Conservation (phyloP, 352 stramenopile genomes). For the Pythium oligandrum region DNA sequence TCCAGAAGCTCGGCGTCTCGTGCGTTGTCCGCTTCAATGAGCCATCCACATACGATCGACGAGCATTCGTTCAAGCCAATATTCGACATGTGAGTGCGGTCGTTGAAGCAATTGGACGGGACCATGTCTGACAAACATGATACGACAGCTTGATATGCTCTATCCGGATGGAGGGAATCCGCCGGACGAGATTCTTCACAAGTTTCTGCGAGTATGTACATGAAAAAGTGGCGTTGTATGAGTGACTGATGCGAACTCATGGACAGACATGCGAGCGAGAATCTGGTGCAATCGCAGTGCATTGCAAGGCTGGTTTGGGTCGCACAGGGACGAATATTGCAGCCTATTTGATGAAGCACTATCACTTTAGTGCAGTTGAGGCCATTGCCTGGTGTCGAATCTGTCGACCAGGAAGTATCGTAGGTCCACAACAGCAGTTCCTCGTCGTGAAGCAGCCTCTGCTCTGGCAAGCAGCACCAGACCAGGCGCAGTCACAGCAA, state of each 20-base stretch:
- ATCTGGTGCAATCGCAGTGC: conserved; percentile 89
- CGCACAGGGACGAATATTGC: conserved; percentile 95
- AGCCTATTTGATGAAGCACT: conserved; percentile 96
- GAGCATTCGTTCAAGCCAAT: conserved; percentile 81
- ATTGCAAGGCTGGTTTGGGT: conserved; percentile 97
- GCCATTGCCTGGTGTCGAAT: conserved; percentile 95
- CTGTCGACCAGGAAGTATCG: conserved; percentile 92
- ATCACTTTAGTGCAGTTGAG: conserved; percentile 90
- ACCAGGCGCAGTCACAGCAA: neutral
- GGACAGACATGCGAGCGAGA: conserved; percentile 46
- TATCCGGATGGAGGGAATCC: conserved; percentile 94
- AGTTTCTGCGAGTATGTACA: conserved; percentile 73
- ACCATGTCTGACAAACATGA: neutral
- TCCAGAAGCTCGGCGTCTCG: conserved; percentile 31
- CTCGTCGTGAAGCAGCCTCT: conserved; percentile 78
- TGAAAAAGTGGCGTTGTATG: neutral
- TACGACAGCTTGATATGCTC: conserved; percentile 79
- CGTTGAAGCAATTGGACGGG: neutral
- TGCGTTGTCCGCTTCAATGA: conserved; percentile 95
- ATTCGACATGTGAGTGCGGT: conserved; percentile 71
- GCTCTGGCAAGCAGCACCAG: conserved; percentile 24
- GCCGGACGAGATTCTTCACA: conserved; percentile 70
- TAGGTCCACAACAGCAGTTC: conserved; percentile 95
- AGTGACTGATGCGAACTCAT: neutral
- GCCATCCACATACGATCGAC: conserved; percentile 89